Base-by-base conservation (phyloP, 163 green algal species). In the Smithsoniella earleae region DNA sequence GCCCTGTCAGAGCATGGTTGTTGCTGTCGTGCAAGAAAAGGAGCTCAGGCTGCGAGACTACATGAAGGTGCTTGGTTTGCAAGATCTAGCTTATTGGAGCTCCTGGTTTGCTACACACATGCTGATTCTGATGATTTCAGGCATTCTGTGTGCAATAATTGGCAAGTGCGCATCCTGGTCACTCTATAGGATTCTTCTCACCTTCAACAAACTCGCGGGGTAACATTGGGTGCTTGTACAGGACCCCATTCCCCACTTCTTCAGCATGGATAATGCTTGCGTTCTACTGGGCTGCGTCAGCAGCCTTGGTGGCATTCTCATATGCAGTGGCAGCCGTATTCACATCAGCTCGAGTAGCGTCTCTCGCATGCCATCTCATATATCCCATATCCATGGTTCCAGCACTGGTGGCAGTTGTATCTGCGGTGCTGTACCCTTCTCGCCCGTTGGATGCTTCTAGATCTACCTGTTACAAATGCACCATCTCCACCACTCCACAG, bases 41-140 rank as follows among this genome's bases (percentile, higher is more conserved):
- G 90, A 96, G 83, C 82, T 96, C 75, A 72, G 86, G 44, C 80
- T 96, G 77, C 66, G 90, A 28, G 89, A 95, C 79, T 89, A 86
- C 43, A 93, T 96, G 89, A 76, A 81, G 20, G 86, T 93, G 22
- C 62, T 95, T 46, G 89, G 90, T 1, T 78, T 92, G 20, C 66
- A 81, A 54, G 86, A 89, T 34, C 74, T 65, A 3, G 80, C 86
- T 5, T 96, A 93, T 76, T 96, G 89, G 89, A 38, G 31, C 8
- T 87, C 82, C 8, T 95, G 89, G 89, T 81, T 82, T 2, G 40
- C 91, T 10, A 91, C 87, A 0, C 86, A 95, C 78, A 89, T 81
- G 74, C 28, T 74, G 8, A 80, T 78, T 20, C 79, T 92, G 76
- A 81, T 83, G 8, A 44, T 85, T 1, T 86, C 81, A 18, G 86